A percentile compares a stretch with the other conserved stretches of the same genome.
Conservation (phyloP, 2,329 filamentous ascomycete genomes). For the Pezizomycotina sp. region DNA sequence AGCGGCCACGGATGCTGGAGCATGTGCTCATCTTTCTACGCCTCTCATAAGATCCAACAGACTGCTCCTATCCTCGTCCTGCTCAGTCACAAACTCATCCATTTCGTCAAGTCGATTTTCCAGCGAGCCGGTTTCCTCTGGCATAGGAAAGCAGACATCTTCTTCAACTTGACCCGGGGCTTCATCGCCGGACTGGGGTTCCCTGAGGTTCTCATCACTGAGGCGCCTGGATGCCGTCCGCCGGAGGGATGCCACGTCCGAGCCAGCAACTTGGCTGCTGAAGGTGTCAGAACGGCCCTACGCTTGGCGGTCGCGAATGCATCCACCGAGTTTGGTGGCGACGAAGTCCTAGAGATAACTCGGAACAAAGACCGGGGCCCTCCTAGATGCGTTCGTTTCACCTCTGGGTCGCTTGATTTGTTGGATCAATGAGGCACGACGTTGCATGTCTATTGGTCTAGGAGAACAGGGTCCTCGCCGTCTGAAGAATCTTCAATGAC, state of each 20-base stretch:
- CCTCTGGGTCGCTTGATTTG: conserved; percentile 65
- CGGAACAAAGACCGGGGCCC: conserved; percentile 30
- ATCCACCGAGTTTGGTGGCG: conserved; percentile 92
- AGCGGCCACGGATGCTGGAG: no score
- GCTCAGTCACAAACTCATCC: conserved; percentile 68
- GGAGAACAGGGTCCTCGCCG: conserved; percentile 26
- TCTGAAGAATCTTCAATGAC: conserved; percentile 19
- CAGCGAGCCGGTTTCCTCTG: conserved; percentile 59
- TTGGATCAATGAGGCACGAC: conserved; percentile 64
- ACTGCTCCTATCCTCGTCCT: conserved; percentile 20
- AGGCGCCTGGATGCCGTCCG: conserved; percentile 23
- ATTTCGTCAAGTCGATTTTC: conserved; percentile 81
- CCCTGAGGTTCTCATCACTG: conserved; percentile 32
- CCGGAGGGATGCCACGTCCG: conserved; percentile 31
- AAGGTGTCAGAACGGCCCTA: conserved; percentile 48
- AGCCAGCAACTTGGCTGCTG: conserved; percentile 39
- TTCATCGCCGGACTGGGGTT: conserved; percentile 43
- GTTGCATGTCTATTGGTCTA: conserved; percentile 45
- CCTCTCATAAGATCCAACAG: conserved; percentile 19
- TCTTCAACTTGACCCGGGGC: conserved; percentile 57
- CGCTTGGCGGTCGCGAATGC: conserved; percentile 65
- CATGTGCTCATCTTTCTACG: conserved; percentile 24
- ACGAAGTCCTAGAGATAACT: conserved; percentile 45
- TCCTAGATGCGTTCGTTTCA: conserved; percentile 45
- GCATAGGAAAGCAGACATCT: conserved; percentile 76